phyloP scores from a whole-genome alignment of 257 asterid genomes.

The Solanum clarkiae region DNA sequence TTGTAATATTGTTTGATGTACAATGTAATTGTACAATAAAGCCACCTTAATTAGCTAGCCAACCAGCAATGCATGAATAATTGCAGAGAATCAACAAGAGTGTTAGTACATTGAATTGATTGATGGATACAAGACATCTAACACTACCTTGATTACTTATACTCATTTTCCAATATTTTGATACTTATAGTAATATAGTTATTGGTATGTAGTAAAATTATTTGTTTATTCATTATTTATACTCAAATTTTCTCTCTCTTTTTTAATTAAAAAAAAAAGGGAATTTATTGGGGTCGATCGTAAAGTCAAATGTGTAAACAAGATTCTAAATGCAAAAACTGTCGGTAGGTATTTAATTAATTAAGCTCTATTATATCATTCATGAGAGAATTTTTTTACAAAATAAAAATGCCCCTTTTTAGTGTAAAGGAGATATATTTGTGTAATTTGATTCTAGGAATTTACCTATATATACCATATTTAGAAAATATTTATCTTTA shows the following conservation, averaged over 20 bases:
- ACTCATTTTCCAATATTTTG: too few species aligned
- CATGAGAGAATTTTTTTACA: background rate
- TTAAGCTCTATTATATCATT: background rate
- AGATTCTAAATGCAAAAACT: background rate
- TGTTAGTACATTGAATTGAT: background rate
- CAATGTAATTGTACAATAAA: background rate
- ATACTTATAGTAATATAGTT: too few species aligned
- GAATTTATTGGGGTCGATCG: background rate
- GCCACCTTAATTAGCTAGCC: background rate
- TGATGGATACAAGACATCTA: background rate
- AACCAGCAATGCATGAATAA: background rate
- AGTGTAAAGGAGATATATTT: background rate
- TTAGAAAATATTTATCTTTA: too few species aligned
- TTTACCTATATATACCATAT: too few species aligned
- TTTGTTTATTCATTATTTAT: too few species aligned
- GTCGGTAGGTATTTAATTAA: background rate
- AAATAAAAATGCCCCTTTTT: background rate
- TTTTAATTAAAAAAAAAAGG: too few species aligned
- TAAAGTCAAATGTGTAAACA: background rate
- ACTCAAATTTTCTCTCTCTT: too few species aligned
- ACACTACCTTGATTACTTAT: too few species aligned
- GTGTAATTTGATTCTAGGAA: background rate
- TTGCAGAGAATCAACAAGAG: background rate
- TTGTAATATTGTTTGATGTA: background rate
- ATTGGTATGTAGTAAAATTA: too few species aligned